Evolutionary conservation across 768 basidiomycete genomes (phyloP).

Genomic region (Calocera viscosa): DNA sequence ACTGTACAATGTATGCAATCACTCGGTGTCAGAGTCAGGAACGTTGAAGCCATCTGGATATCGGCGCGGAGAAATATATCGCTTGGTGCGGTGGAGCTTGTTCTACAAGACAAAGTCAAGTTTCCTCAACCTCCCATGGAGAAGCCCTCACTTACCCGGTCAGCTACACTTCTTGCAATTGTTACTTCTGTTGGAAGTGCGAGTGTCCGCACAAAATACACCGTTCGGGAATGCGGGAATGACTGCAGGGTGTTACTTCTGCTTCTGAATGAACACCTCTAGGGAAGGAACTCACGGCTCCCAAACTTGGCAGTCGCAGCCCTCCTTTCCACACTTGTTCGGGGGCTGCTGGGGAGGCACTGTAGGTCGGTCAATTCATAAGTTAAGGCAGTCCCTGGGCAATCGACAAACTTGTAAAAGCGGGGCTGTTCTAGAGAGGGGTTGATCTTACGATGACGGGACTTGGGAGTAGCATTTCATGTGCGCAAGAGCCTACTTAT

Average conservation of each 20-base stretch:
- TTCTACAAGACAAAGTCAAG: not conserved
- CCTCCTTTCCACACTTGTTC: conserved; percentile 1
- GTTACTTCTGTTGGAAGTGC: not conserved
- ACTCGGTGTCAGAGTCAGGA: too few species aligned
- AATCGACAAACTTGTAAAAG: not conserved
- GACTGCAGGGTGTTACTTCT: not conserved
- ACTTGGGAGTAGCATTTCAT: not conserved
- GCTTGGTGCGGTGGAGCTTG: not conserved
- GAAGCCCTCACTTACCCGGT: not conserved
- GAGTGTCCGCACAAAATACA: conserved; percentile 1
- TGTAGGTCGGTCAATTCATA: not conserved
- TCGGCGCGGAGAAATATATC: not conserved
- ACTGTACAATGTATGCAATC: not conserved
- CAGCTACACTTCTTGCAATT: not conserved
- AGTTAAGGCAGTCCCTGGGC: not conserved
- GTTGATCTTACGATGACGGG: not conserved
- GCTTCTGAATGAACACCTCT: not conserved
- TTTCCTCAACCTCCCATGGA: not conserved
- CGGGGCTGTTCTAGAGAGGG: not conserved
- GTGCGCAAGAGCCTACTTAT: not conserved
- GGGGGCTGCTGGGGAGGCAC: not conserved
- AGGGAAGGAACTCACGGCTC: conserved; percentile 6
- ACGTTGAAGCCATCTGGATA: not conserved
- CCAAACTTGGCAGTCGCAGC: not conserved
- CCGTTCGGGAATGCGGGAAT: conserved; percentile 2